These are phyloP conservation scores for Leccinum boreale DNA, from an alignment of 768 basidiomycete genomes.

Conservation along the genomic window DNA sequence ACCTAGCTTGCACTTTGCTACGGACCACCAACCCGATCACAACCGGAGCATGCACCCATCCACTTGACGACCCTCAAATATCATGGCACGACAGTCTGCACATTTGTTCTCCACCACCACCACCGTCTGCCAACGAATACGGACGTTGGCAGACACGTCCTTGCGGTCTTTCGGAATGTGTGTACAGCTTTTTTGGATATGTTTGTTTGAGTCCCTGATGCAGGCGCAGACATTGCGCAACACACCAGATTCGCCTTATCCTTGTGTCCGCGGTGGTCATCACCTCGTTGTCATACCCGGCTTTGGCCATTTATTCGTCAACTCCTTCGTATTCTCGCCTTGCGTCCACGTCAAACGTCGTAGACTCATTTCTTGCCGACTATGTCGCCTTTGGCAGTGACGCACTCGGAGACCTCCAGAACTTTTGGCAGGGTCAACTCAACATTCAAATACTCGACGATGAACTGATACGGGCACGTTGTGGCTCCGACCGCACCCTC, in stretches of 20 bases:
- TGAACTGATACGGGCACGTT: slow-evolving; percentile 67
- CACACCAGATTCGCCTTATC: slow-evolving; percentile 86
- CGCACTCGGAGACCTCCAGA: slow-evolving; percentile 60
- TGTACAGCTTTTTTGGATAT: slow-evolving; percentile 31
- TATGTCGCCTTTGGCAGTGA: slow-evolving; percentile 51
- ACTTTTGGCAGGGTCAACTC: slow-evolving; percentile 68
- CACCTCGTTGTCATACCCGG: slow-evolving; percentile 88
- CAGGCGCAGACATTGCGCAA: slow-evolving; percentile 72
- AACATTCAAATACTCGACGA: slow-evolving; percentile 67
- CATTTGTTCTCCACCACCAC: slow-evolving; percentile 18
- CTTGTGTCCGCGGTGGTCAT: slow-evolving; percentile 86
- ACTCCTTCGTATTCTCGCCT: slow-evolving; percentile 59
- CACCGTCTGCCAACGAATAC: slow-evolving; percentile 31
- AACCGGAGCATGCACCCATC: slow-evolving; percentile 14
- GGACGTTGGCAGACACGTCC: slow-evolving; percentile 43
- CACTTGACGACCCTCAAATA: slow-evolving; percentile 13
- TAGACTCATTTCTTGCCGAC: slow-evolving; percentile 58
- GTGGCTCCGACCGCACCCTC: slow-evolving; percentile 63
- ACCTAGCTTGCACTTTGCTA: not conserved
- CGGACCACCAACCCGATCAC: not conserved
- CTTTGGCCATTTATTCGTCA: slow-evolving; percentile 77
- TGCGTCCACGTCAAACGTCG: slow-evolving; percentile 52
- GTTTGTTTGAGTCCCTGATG: slow-evolving; percentile 2
- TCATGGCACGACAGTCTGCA: slow-evolving; percentile 23
- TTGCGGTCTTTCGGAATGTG: slow-evolving; percentile 80